Conservation (phyloP, 116 monocot species). For the Phalaenopsis hybrid region DNA sequence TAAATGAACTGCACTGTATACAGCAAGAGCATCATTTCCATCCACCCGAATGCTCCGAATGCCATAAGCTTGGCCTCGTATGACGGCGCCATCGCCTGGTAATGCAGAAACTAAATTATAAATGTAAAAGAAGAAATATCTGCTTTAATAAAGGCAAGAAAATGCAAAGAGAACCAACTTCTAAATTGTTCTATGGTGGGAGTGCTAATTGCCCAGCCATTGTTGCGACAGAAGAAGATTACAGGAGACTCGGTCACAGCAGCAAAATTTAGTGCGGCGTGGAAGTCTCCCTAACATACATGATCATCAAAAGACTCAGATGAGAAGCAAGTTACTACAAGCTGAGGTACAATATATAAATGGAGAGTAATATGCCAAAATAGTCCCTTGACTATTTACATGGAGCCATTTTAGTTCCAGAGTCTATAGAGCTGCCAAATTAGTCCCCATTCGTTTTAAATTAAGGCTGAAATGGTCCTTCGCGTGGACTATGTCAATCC, state of each 20-base stretch:
- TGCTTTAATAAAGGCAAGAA: constrained; percentile 1
- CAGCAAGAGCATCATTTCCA: constrained; percentile 91
- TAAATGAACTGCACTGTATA: constrained; percentile 78
- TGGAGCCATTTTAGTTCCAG: no score
- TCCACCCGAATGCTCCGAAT: constrained; percentile 79
- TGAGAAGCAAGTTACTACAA: not conserved
- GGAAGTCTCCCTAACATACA: constrained; percentile 76
- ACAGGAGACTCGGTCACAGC: constrained; percentile 85
- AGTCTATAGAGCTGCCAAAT: no score
- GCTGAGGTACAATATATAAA: not conserved
- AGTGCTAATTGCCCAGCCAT: constrained; percentile 98
- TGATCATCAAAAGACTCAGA: not conserved
- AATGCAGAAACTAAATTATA: not conserved
- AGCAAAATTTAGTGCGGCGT: constrained; percentile 93
- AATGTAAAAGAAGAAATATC: not conserved
- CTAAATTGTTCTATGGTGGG: constrained; percentile 82
- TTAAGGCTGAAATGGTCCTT: no score
- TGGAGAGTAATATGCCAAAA: not conserved
- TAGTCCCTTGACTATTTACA: no score
- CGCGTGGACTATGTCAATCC: no score
- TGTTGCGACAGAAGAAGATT: constrained; percentile 91
- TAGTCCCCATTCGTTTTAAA: no score
- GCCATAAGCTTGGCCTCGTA: constrained; percentile 85
- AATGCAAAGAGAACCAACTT: constrained; percentile 26
- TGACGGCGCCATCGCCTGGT: constrained; percentile 83